A percentile compares a stretch with the other conserved stretches of the same genome.
Evolutionary conservation across 305 asterid genomes (phyloP).

Genomic region (Rubia tinctorum): DNA sequence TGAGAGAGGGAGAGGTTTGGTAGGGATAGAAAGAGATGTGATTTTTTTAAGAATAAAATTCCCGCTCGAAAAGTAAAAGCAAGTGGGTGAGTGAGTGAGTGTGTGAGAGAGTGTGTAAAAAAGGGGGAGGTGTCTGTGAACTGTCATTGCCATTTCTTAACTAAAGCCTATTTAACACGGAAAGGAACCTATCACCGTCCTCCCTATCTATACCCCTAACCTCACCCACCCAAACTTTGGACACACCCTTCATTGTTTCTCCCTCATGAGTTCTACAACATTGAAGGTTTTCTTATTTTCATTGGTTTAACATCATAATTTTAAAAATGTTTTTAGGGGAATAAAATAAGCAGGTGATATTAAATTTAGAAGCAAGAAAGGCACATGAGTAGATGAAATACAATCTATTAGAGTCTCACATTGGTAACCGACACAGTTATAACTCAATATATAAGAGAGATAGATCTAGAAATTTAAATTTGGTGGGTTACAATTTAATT

Average conservation of each 20-base stretch:
- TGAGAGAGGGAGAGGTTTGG: constrained; percentile 10
- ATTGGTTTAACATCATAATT: too few species aligned
- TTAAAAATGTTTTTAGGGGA: too few species aligned
- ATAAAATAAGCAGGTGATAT: too few species aligned
- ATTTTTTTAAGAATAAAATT: constrained; percentile 33
- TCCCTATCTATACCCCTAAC: constrained; percentile 13
- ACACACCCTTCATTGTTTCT: background rate
- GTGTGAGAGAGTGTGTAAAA: constrained; percentile 10
- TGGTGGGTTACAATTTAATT: too few species aligned
- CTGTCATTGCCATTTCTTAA: constrained; percentile 27
- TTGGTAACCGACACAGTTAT: too few species aligned
- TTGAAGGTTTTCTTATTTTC: too few species aligned
- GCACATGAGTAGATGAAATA: too few species aligned
- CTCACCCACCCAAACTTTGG: background rate
- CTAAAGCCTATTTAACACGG: constrained; percentile 34
- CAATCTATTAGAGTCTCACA: too few species aligned
- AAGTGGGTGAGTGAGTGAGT: constrained; percentile 14
- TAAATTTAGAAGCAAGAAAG: too few species aligned
- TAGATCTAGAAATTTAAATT: too few species aligned
- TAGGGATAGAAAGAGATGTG: background rate
- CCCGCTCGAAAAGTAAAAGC: constrained; percentile 44
- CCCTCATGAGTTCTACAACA: too few species aligned
- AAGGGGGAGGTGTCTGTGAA: constrained; percentile 10
- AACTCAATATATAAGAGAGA: too few species aligned
- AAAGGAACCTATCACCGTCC: constrained; percentile 27